A percentile compares a stretch with the other conserved stretches of the same genome.
Evolutionary conservation across 805 yeast species (phyloP).

Genomic region (Candida ponderosae): DNA sequence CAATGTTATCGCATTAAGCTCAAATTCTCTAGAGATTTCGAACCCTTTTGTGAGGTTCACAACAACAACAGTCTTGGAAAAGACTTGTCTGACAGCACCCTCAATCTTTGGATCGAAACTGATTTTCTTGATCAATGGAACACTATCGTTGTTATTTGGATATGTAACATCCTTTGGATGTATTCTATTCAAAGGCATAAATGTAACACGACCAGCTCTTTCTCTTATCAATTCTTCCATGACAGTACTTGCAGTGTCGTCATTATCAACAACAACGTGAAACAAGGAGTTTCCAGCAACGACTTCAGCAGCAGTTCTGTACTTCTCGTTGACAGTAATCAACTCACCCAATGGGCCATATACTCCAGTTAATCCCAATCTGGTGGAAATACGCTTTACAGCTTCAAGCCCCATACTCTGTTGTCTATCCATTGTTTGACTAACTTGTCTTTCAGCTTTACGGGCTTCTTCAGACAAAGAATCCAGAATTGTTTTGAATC

Average conservation of each 20-base stretch:
- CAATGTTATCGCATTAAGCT: slow-evolving; percentile 72
- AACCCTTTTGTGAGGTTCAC: slow-evolving; percentile 61
- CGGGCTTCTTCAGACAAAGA: slow-evolving; percentile 47
- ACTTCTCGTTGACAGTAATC: slow-evolving; percentile 72
- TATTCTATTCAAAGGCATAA: slow-evolving; percentile 80
- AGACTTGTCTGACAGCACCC: slow-evolving; percentile 70
- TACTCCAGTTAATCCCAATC: slow-evolving; percentile 54
- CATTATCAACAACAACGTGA: slow-evolving; percentile 84
- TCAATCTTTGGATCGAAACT: slow-evolving; percentile 49
- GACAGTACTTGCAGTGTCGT: slow-evolving; percentile 69
- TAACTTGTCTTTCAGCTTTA: slow-evolving; percentile 50
- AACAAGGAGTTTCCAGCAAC: slow-evolving; percentile 83
- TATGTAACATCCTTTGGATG: slow-evolving; percentile 32
- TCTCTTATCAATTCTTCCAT: slow-evolving; percentile 69
- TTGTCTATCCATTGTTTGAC: slow-evolving; percentile 69
- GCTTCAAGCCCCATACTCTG: slow-evolving; percentile 63
- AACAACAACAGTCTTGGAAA: slow-evolving; percentile 76
- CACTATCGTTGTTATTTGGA: slow-evolving; percentile 56
- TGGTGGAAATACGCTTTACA: slow-evolving; percentile 53
- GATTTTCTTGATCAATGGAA: slow-evolving; percentile 73
- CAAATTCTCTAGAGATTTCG: slow-evolving; percentile 51
- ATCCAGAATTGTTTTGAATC: slow-evolving; percentile 46
- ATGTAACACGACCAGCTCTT: slow-evolving; percentile 79
- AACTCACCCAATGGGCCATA: slow-evolving; percentile 85
- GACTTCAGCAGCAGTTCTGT: slow-evolving; percentile 80